Evolutionary conservation across 1,284 basidiomycete species (phyloP), one percentile per base, ranked within the genome.

Genomic region (Tremellales sp.): DNA sequence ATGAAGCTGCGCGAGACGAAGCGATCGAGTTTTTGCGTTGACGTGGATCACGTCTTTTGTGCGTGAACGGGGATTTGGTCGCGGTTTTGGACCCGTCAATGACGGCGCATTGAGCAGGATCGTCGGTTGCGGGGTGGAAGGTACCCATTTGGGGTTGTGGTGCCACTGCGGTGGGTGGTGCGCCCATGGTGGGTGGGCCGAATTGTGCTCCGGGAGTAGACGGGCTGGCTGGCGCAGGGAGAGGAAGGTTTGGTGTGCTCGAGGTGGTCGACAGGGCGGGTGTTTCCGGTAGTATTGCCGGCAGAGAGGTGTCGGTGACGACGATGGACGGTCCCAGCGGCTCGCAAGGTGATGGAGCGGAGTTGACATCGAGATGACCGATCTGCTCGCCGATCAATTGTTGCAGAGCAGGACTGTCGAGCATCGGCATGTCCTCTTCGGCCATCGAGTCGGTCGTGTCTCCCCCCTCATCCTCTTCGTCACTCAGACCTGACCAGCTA

Each of bases 381-480:
- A 58, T 56, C 31, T 62, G 62, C 24, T 57, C 53, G 15, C 60
- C 67, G 43, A 69, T 67, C 25, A 72, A 45, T 45, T 65, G 57
- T 46, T 68, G 64, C 45, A 72, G 42, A 5, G 68, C 68, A 6
- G 70, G 64, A 46, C 63, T 65, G 50, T 70, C 65, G 26, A 72
- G 56, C 51, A 70, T 60, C 0, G 70, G 70, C 70, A 72, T 72
- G 49, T 72, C 70, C 45, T 72, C 70, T 54, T 72, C 70, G 13
- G 63, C 68, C 70, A 72, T 72, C 21, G 63, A 66, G 48, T 72
- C 70, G 19, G 70, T 72, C 8, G 70, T 72, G 53, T 72, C 68
- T 10, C 70, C 70, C 3, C 61, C 25, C 31, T 36, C 23, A 40
- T 63, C 58, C 29, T 67, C 63, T 40, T 67, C 62, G 36, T 70